phyloP scores from a whole-genome alignment of 2,329 filamentous ascomycete genomes.

The Stachybotrys elegans region DNA sequence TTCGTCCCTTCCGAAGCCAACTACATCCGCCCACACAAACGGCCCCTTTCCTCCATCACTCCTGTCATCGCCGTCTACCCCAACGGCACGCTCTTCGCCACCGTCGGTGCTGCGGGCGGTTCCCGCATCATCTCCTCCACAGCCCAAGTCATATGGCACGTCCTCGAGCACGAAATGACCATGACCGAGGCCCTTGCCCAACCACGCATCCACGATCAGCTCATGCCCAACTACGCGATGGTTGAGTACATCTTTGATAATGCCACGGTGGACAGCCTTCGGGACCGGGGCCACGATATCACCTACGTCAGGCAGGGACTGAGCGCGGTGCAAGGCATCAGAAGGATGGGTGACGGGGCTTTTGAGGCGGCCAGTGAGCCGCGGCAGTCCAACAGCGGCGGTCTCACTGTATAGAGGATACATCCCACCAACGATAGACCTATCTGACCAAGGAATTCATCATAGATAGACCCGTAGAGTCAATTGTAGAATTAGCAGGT shows the following conservation, averaged over 20 bases:
- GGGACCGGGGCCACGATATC: conserved; percentile 63
- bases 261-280: conserved; percentile 57
- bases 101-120: conserved; percentile 74
- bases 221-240: conserved; percentile 63
- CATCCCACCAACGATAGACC: conserved; percentile 1
- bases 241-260: conserved; percentile 70
- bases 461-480: no score
- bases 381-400: conserved; percentile 66
- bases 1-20: conserved; percentile 77
- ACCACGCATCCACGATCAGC: conserved; percentile 76
- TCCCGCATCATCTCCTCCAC: conserved; percentile 79
- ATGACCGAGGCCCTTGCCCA: conserved; percentile 56
- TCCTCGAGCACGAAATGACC: conserved; percentile 60
- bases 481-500: no score
- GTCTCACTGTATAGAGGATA: conserved; percentile 40
- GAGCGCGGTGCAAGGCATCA: conserved; percentile 68
- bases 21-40: conserved; percentile 74
- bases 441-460: no score
- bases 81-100: conserved; percentile 60
- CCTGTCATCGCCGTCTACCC: conserved; percentile 67
- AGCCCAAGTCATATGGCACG: conserved; percentile 66
- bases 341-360: conserved; percentile 53
- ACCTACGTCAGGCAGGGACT: conserved; percentile 58
- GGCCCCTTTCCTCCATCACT: conserved; percentile 77
- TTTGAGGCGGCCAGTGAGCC: conserved; percentile 79